These are phyloP conservation scores for Phytophthora meadii DNA, from an alignment of 352 stramenopile species.

Conservation along the genomic window DNA sequence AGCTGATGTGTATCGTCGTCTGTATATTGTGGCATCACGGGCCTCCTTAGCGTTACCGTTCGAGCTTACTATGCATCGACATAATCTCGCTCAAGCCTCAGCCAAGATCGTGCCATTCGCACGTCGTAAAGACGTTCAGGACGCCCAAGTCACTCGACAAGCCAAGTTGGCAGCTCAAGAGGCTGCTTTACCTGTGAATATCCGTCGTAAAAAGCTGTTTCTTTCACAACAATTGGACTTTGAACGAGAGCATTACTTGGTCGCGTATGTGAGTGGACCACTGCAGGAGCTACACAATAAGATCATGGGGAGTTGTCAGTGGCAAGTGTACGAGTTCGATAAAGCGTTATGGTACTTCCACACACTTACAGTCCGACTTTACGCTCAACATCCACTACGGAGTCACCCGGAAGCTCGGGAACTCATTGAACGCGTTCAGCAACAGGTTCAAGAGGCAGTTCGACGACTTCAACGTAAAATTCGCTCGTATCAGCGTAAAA, in stretches of 20 bases:
- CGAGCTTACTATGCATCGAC: conserved; percentile 62
- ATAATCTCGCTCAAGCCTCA: conserved; percentile 54
- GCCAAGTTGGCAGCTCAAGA: conserved; percentile 52
- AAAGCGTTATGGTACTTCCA: conserved; percentile 75
- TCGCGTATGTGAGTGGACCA: conserved; percentile 44
- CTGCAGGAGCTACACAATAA: conserved; percentile 52
- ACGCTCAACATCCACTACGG: conserved; percentile 67
- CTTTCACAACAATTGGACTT: conserved; percentile 69
- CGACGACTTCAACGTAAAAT: conserved; percentile 45
- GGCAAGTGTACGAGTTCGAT: conserved; percentile 71
- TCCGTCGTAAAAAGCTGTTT: conserved; percentile 66
- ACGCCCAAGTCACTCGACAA: conserved; percentile 53
- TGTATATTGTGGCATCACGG: conserved; percentile 34
- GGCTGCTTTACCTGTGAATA: conserved; percentile 21
- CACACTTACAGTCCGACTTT: conserved; percentile 37
- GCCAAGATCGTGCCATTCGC: conserved; percentile 73
- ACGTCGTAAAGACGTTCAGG: conserved; percentile 56
- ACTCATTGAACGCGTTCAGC: conserved; percentile 52
- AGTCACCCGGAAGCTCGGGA: conserved; percentile 46
- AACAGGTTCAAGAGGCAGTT: conserved; percentile 48
- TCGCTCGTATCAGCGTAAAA: conserved; percentile 15
- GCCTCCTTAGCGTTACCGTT: conserved; percentile 52
- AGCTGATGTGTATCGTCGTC: conserved; percentile 37
- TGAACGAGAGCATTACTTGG: conserved; percentile 60
- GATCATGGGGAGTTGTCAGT: conserved; percentile 60